Evolutionary conservation across 2,329 filamentous ascomycete genomes (phyloP), one percentile per base, ranked within the genome.

Genomic region (Helminthosporium solani): DNA sequence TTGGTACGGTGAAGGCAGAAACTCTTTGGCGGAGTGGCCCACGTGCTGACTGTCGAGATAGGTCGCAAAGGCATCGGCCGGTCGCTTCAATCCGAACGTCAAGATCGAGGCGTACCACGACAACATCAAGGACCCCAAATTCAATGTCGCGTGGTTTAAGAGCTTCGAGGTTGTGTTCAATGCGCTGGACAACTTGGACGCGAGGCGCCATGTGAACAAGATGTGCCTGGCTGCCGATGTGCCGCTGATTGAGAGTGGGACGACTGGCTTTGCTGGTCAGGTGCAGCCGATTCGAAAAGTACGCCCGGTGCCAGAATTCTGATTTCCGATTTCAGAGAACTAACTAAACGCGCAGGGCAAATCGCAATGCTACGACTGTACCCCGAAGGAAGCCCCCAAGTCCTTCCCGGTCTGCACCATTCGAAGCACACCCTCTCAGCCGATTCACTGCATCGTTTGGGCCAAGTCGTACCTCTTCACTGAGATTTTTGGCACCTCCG

Each of bases 401-500:
- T 87, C 87, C 1, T 97, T 95, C 64, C 91, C 94, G 1, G 91
- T 97, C 33, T 99, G 94, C 74, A 99, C 94, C 1, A 97, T 99
- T 60, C 84, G 94, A 68, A 96, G 90, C 69, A 99, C 91, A 0
- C 94, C 94, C 0, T 95, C 88, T 55, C 92, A 97, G 62, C 89
- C 92, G 0, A 97, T 99, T 34, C 94, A 99, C 72, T 97, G 94
- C 74, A 99, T 99, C 51, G 92, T 99, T 2, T 99, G 94, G 94
- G 92, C 83, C 16, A 99, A 97, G 74, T 96, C 90, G 68, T 99
- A 97, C 68, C 79, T 99, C 7, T 81, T 99, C 50, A 94, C 90
- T 56, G 94, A 99, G 70, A 84, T 99, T 7, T 99, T 96, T 59
- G 94, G 94, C 15, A 83, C 84, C 2, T 95, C 90, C 58, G 92